Percentiles rank a stretch among this genome's conserved stretches.
These are phyloP conservation scores for Cercospora citrullina DNA, from an alignment of 2,329 filamentous ascomycete genomes.

Conservation along the genomic window DNA sequence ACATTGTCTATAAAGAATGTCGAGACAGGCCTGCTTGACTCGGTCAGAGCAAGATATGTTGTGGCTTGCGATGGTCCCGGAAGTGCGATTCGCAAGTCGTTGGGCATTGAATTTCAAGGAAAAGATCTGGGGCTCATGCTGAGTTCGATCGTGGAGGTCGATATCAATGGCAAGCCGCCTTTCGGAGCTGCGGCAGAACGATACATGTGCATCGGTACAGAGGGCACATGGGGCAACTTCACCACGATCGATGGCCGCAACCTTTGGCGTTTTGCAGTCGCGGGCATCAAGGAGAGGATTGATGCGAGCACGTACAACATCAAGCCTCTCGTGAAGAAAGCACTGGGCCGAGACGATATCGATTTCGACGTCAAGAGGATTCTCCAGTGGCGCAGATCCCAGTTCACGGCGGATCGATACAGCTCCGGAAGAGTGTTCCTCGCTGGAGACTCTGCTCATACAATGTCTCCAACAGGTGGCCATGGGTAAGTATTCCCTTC, in stretches of 20 bases:
- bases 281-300: constrained; percentile 6
- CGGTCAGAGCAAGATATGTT: constrained; percentile 2
- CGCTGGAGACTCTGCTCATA: constrained; percentile 40
- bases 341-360: constrained; percentile 8
- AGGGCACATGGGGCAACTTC: constrained; percentile 13
- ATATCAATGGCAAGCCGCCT: constrained; percentile 1
- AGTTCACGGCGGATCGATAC: constrained; percentile 6
- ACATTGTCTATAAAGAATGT: neutral
- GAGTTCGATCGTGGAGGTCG: constrained; percentile 11
- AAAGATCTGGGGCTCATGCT: constrained; percentile 10
- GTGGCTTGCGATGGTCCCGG: constrained; percentile 11
- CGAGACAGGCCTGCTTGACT: constrained; percentile 1
- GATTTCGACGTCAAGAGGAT: constrained; percentile 3
- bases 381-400: constrained; percentile 10
- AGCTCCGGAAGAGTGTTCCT: constrained; percentile 26
- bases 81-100: constrained; percentile 6
- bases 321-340: constrained; percentile 3
- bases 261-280: constrained; percentile 8
- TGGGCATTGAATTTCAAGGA: constrained; percentile 5
- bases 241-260: constrained; percentile 13
- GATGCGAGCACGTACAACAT: constrained; percentile 6
- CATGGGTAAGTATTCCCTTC: constrained; percentile 31
- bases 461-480: constrained; percentile 39
- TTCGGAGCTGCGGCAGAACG: constrained; percentile 4
- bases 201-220: constrained; percentile 9